Evolutionary conservation across 2,329 filamentous ascomycete genomes (phyloP), one percentile per base, ranked within the genome.

Genomic region (Anisogramma anomala): DNA sequence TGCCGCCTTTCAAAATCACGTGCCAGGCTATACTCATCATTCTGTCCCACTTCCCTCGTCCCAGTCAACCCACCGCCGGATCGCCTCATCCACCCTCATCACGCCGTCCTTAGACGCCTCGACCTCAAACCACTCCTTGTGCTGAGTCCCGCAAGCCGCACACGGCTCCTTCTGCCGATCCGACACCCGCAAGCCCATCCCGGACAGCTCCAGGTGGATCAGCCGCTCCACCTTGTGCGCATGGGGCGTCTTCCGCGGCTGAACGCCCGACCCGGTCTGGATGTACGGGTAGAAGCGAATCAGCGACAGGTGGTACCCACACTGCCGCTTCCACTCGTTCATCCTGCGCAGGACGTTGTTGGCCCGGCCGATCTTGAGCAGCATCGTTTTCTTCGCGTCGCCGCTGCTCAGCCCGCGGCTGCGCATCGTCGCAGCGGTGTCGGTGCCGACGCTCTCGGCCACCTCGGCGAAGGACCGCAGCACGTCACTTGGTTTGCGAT

Each of bases 111-210:
- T 46, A 10, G 46, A 33, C 10, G 46, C 46, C 5, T 84, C 77
- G 1, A 95, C 79, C 62, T 93, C 84, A 58, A 98, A 98, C 89
- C 89, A 98, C 64, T 98, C 91, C 39, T 81, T 69, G 60, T 98
- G 91, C 52, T 86, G 80, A 54, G 79, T 79, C 2, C 87, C 87
- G 56, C 91, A 98, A 1, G 77, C 72, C 4, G 69, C 68, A 54
- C 91, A 98, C 14, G 37, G 32, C 7, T 42, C 44, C 39, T 74
- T 73, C 14, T 61, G 65, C 34, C 63, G 60, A 58, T 77, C 62
- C 41, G 64, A 60, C 52, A 70, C 56, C 46, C 75, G 63, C 46
- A 77, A 48, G 1, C 74, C 64, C 69, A 77, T 44, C 63, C 78
- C 60, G 60, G 69, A 69, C n/a, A 96, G 71, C 63, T 98, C 91